These are phyloP conservation scores for Microthyrium microscopicum DNA, from an alignment of 2,329 filamentous ascomycete genomes.

Conservation along the genomic window DNA sequence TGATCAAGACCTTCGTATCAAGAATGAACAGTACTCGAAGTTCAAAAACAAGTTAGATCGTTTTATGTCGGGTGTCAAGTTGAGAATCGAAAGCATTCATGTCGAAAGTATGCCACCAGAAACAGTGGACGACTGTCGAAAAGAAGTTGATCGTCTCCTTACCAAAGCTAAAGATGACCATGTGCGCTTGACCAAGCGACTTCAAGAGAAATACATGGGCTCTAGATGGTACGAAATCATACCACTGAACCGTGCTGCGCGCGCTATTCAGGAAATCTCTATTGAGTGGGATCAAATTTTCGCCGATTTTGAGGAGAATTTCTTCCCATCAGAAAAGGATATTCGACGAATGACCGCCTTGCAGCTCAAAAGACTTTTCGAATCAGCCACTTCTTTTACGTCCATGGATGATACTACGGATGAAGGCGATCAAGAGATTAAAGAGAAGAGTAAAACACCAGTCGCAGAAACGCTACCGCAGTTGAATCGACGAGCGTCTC, in stretches of 20 bases:
- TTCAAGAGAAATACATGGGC: constrained; percentile 81
- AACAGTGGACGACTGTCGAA: constrained; percentile 64
- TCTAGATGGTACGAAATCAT: constrained; percentile 96
- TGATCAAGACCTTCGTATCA: constrained; percentile 77
- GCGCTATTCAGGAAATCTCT: constrained; percentile 82
- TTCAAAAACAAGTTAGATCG: constrained; percentile 68
- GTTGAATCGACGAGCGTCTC: constrained; percentile 19
- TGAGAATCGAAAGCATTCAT: constrained; percentile 72
- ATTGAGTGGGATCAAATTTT: constrained; percentile 88
- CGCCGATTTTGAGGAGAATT: constrained; percentile 78
- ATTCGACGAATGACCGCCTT: constrained; percentile 81
- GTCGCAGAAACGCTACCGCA: neutral
- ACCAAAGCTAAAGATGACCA: constrained; percentile 78
- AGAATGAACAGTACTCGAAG: constrained; percentile 76
- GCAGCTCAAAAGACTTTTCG: constrained; percentile 85
- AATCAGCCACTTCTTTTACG: constrained; percentile 60
- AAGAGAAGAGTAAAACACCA: neutral
- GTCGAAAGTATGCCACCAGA: constrained; percentile 82
- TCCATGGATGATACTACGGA: constrained; percentile 51
- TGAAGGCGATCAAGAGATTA: constrained; percentile 9
- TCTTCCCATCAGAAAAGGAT: constrained; percentile 88
- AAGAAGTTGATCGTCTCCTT: constrained; percentile 61
- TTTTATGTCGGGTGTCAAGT: constrained; percentile 77
- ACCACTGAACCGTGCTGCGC: constrained; percentile 74
- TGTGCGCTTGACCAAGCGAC: constrained; percentile 49